Base-by-base conservation (phyloP, 129 eudicot genomes). In the Ambrosia artemisiifolia region DNA sequence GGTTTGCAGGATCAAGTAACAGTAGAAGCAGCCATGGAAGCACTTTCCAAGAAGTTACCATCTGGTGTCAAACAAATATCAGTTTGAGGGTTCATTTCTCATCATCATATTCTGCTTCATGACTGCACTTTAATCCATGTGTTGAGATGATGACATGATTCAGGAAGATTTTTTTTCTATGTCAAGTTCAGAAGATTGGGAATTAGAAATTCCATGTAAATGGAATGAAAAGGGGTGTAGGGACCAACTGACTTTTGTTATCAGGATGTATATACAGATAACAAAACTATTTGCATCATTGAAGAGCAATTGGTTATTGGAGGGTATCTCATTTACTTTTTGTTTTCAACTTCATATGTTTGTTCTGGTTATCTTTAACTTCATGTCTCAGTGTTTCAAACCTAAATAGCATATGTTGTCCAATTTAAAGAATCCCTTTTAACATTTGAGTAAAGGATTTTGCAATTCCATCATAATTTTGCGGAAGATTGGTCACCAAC, bases 1-100 rank as follows among this genome's bases (percentile, higher is more conserved):
- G 32, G 17, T 12, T 51, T 78, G 68, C 85, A 94, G 99, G 99
- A 94, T 76, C 72, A 86, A 75, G 80, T 74, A 43, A 84, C 88
- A 80, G 80, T 83, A 12, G 80, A 82, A 69, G 88, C 83, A 46
- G 99, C 97, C 20, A 72, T 75, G 56, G 88, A 90, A 54, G 88
- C 89, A 53, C 78, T 94, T 53, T 54, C 75, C 69, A 76, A 74
- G 47, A 89, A 78, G 70, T 85, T 93, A 71, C 50, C 81, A n/a
- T 70, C 65, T 77, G 61, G 47, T 24, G 40, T 56, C 40, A 76
- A 68, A 67, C 50, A 76, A 76, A 12, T 18, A 32, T 67, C 42
- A 61, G 61, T 46, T 46, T 76, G 69, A 67, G 51, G 74, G 62
- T 46, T 76, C 62, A 32, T 38, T 64, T 67, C 20, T 75, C 67